These are phyloP conservation scores for Aciculosporium take DNA, from an alignment of 2,329 filamentous ascomycete genomes.

Conservation along the genomic window DNA sequence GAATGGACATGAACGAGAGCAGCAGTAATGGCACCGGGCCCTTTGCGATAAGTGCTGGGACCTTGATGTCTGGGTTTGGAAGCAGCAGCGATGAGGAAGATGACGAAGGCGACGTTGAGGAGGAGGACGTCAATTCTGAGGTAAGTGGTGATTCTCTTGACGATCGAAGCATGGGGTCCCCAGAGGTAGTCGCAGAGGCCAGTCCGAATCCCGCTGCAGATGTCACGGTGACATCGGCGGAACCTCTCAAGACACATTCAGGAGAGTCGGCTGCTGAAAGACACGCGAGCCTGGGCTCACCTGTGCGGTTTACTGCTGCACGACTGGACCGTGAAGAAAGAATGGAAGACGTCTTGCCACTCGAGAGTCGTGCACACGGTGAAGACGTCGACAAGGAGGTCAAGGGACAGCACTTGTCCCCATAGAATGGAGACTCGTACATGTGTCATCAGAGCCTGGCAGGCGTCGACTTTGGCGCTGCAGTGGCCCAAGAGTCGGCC, in stretches of 20 bases:
- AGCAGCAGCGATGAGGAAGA: conserved; percentile 94
- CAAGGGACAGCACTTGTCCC: neutral
- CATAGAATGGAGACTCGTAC: conserved; percentile 5
- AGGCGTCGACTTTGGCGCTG: conserved; percentile 7
- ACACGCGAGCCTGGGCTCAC: conserved; percentile 6
- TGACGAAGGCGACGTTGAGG: conserved; percentile 77
- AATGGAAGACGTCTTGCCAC: conserved; percentile 4
- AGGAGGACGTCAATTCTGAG: conserved; percentile 59
- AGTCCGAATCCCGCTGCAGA: conserved; percentile 14
- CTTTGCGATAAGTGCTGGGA: conserved; percentile 59
- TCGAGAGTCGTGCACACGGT: neutral
- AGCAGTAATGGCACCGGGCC: conserved; percentile 53
- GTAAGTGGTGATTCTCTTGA: conserved; percentile 35
- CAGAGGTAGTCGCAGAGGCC: conserved; percentile 15
- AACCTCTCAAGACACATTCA: conserved; percentile 13
- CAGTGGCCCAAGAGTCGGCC: conserved; percentile 1
- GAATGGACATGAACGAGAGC: conserved; percentile 53
- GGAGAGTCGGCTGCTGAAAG: conserved; percentile 9
- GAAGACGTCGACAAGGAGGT: neutral
- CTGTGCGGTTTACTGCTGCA: conserved; percentile 4
- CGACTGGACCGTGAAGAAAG: conserved; percentile 3
- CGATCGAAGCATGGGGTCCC: conserved; percentile 14
- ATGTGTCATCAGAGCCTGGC: conserved; percentile 3
- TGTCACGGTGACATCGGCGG: conserved; percentile 19
- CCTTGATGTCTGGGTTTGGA: conserved; percentile 78